Percentiles rank a stretch among this genome's conserved stretches.
phyloP scores from a whole-genome alignment of 2,329 filamentous ascomycete genomes.

The Cryphonectria carpinicola region DNA sequence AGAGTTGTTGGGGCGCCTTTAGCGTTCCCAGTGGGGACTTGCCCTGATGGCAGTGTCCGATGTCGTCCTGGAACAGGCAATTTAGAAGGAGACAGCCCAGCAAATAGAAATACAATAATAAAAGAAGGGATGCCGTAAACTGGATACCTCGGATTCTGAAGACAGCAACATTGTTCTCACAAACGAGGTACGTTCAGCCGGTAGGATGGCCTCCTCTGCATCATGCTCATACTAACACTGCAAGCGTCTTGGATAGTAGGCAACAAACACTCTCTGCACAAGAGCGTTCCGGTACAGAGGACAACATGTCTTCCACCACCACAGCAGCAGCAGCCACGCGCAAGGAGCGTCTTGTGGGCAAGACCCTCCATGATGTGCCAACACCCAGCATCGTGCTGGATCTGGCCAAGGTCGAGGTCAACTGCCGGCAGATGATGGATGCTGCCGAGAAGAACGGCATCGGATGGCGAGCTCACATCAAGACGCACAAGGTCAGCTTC shows the following conservation, averaged over 20 bases:
- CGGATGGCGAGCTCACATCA: conserved; percentile 76
- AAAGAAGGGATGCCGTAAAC: not conserved
- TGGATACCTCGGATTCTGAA: too few relatives aligned
- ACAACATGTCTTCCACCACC: conserved; percentile 18
- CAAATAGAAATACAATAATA: not conserved
- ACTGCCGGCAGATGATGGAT: conserved; percentile 74
- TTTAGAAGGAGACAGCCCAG: not conserved
- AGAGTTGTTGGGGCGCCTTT: conserved; percentile 12
- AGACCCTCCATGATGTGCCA: conserved; percentile 61
- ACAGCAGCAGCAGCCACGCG: conserved; percentile 40
- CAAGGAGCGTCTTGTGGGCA: conserved; percentile 57
- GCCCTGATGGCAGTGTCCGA: conserved; percentile 20
- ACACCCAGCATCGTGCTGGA: conserved; percentile 73
- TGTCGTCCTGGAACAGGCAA: conserved; percentile 30
- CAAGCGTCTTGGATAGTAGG: too few relatives aligned
- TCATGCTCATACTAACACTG: not conserved
- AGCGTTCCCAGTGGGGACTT: conserved; percentile 12
- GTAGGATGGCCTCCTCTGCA: not conserved
- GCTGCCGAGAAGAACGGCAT: conserved; percentile 62
- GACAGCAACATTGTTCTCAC: not conserved
- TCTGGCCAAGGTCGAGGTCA: conserved; percentile 64
- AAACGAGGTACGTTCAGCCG: not conserved
- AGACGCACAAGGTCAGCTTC: conserved; percentile 73
- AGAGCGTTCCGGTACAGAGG: not conserved
- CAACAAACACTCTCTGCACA: not conserved